Conservation (phyloP, 305 asterid species). For the Fraxinus dipetala region DNA sequence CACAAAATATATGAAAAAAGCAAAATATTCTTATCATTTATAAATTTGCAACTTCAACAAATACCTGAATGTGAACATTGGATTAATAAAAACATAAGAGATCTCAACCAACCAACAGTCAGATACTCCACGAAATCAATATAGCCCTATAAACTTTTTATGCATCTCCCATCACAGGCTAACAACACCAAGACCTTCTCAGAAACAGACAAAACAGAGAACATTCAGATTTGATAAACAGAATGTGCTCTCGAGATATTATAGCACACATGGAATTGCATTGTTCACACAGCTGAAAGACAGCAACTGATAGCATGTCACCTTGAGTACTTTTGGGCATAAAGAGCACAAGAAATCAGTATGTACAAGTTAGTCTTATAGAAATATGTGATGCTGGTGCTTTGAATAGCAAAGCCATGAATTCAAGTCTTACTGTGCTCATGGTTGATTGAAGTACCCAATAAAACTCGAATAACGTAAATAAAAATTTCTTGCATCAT, state of each 20-base stretch:
- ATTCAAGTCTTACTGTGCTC: not conserved
- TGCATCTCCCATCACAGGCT: constrained; percentile 8
- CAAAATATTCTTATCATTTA: not conserved
- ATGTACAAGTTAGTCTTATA: not conserved
- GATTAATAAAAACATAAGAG: not conserved
- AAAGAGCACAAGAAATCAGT: not conserved
- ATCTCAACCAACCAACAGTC: not conserved
- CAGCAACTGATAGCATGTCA: not conserved
- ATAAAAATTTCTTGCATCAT: not conserved
- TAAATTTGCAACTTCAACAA: not conserved
- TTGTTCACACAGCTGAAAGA: not conserved
- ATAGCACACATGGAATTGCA: not conserved
- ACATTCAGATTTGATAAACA: not conserved
- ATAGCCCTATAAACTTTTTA: not conserved
- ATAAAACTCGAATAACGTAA: not conserved
- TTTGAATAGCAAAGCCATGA: not conserved
- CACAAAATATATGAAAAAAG: not conserved
- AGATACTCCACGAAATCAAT: constrained; percentile 4
- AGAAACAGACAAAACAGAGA: constrained; percentile 18
- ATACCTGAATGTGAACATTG: not conserved
- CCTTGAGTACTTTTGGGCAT: not conserved
- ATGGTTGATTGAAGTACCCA: not conserved
- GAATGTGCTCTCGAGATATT: not conserved
- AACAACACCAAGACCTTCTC: constrained; percentile 11
- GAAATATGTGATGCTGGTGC: not conserved